These are phyloP conservation scores for Neofusicoccum kwambonambiense DNA, from an alignment of 2,329 filamentous ascomycete genomes.

Conservation along the genomic window DNA sequence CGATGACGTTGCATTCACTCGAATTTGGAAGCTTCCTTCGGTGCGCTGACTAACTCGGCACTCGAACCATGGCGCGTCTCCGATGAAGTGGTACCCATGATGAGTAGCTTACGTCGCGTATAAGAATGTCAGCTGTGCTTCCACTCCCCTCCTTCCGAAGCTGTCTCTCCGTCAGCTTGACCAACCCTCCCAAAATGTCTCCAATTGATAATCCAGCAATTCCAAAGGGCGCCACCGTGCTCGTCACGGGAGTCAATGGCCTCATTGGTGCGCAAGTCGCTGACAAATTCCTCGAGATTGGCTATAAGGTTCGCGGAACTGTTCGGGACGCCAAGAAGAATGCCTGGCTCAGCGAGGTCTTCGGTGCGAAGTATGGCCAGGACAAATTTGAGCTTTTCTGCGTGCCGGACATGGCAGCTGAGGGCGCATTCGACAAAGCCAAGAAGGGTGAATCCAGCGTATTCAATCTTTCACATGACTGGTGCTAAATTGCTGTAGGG, in stretches of 20 bases:
- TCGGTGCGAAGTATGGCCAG: conserved; percentile 26
- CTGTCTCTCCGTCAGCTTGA: background rate
- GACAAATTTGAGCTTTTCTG: conserved; percentile 30
- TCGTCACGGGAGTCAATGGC: conserved; percentile 39
- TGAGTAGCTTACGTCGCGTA: background rate
- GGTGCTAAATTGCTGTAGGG: conserved; percentile 26
- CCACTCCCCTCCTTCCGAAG: background rate
- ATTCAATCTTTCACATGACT: background rate
- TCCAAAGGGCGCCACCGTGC: conserved; percentile 27
- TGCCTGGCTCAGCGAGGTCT: conserved; percentile 32
- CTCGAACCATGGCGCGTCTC: background rate
- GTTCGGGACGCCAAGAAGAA: conserved; percentile 31
- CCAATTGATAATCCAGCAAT: conserved; percentile 15
- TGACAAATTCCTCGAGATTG: conserved; percentile 31
- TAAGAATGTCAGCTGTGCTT: background rate
- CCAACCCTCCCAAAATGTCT: background rate
- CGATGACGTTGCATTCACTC: background rate
- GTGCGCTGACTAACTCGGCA: background rate
- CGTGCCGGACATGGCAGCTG: conserved; percentile 30
- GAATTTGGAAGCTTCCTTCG: background rate
- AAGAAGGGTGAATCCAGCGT: conserved; percentile 26
- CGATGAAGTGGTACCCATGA: background rate
- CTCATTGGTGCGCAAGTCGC: conserved; percentile 34
- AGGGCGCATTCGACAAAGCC: conserved; percentile 28
- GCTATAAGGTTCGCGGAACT: conserved; percentile 37